Evolutionary conservation across 2,329 filamentous ascomycete species (phyloP), one percentile per base, ranked within the genome.

Genomic region (Aspergillus fumigatus): DNA sequence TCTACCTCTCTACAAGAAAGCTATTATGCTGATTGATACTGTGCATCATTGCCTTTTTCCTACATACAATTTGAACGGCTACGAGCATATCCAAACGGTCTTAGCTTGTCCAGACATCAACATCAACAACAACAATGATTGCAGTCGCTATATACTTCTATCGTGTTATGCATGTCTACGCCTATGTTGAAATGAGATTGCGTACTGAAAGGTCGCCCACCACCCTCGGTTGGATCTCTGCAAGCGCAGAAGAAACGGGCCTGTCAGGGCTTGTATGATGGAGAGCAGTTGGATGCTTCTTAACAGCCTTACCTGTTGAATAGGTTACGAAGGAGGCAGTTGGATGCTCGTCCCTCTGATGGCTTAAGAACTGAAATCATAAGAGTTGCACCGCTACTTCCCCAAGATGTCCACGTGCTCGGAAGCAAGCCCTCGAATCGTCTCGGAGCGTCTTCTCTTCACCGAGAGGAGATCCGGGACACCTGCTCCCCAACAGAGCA

Each of bases 271-370:
- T 66, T 70, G 60, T 65, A 57, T 65, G 68, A 71, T 74, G 70
- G 70, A 71, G 70, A 74, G 72, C 72, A 74, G 71, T 74, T 74
- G 71, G 72, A 73, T 74, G 71, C 72, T 74, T 73, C 72, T 73
- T 69, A 64, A 67, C 69, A 70, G 70, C 69, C 66, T 65, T 67
- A 69, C 67, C 70, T 61, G 64, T 66, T 64, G 60, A 58, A 60
- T 60, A 67, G 66, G 65, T 63, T 59, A 67, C 63, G 69, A 68
- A 67, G 71, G 71, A 71, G 70, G 68, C 72, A 71, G 72, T 74
- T 74, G 68, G 66, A 70, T 74, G 72, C 72, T 67, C 68, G 68
- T 72, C 70, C 69, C 70, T 66, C 70, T 70, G 69, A 70, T 69
- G 73, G 67, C 70, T 65, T 67, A 67, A 65, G 62, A 67, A 70